Base-by-base conservation (phyloP, 495 filamentous ascomycete genomes). In the Durotheca rogersii region DNA sequence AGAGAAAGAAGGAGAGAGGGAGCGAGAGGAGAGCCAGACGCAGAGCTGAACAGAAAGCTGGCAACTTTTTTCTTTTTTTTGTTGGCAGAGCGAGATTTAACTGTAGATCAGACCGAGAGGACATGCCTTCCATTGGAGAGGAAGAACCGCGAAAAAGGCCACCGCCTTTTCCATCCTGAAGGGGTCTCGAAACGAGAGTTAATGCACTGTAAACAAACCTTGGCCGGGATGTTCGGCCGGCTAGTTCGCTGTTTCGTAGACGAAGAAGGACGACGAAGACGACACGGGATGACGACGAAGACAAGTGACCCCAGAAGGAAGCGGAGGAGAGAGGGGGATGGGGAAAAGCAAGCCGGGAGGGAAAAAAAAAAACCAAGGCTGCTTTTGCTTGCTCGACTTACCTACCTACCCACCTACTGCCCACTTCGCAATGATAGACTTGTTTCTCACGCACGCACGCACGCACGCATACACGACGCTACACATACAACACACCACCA, bases 381-480 rank as follows among this genome's bases (percentile, higher is more conserved):
- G 33, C 38, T 41, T n/a, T n/a, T n/a, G n/a, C n/a, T n/a, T n/a
- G n/a, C n/a, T n/a, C n/a, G n/a, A n/a, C n/a, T n/a, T n/a, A n/a
- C n/a, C n/a, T n/a, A n/a, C n/a, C n/a, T n/a, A n/a, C n/a, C n/a
- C n/a, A n/a, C n/a, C n/a, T n/a, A n/a, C n/a, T 19, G 45, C 51
- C 37, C 52, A 51, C 59, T 64, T 55, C 51, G 23, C 23, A 9
- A 43, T 42, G 47, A 62, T 62, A 60, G 55, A 60, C 47, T 39
- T 52, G 54, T 44, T 45, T 45, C 41, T 41, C 38, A 52, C 36
- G 47, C 38, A 40, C 16, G 25, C 17, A 45, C 42, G 27, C 31
- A 34, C n/a, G n/a, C n/a, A n/a, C n/a, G n/a, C n/a, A n/a, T n/a
- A n/a, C n/a, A n/a, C n/a, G n/a, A n/a, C 20, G 31, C 47, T 35